Conservation (phyloP, 768 basidiomycete species). For the Lentinula lateritia region DNA sequence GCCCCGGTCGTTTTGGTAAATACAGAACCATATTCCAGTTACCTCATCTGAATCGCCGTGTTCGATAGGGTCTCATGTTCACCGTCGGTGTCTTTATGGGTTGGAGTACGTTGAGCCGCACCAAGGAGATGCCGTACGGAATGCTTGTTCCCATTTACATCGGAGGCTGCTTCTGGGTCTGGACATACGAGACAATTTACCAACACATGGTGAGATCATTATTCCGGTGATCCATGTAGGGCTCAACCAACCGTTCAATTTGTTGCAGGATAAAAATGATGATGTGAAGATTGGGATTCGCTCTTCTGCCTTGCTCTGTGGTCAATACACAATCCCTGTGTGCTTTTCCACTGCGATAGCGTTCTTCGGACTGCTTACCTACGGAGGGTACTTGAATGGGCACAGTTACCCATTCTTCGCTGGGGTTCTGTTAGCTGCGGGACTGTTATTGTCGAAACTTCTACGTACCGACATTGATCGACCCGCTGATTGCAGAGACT, state of each 20-base stretch:
- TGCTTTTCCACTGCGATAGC: conserved; percentile 36
- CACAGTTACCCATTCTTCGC: conserved; percentile 33
- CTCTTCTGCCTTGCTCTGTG: conserved; percentile 55
- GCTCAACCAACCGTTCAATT: too few species aligned
- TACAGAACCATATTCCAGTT: not conserved
- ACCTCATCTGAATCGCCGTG: not conserved
- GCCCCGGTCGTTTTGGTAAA: conserved; percentile 24
- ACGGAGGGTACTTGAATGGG: conserved; percentile 38
- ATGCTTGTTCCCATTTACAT: conserved; percentile 20
- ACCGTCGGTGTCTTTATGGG: conserved; percentile 26
- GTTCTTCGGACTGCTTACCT: conserved; percentile 39
- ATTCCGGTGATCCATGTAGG: not conserved
- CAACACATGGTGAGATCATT: conserved; percentile 21
- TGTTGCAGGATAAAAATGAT: conserved; percentile 48
- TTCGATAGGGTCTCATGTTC: conserved; percentile 25
- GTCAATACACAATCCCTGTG: conserved; percentile 38
- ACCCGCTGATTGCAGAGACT: conserved; percentile 19
- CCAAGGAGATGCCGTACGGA: conserved; percentile 18
- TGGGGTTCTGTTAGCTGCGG: conserved; percentile 14
- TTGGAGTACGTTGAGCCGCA: conserved; percentile 20
- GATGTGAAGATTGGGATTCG: conserved; percentile 51
- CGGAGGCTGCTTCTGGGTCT: conserved; percentile 22
- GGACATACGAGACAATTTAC: conserved; percentile 27
- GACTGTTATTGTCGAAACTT: conserved; percentile 15
- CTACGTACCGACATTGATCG: conserved; percentile 20